These are phyloP conservation scores for Pseudoturritis turrita DNA, from an alignment of 345 rosid species.

Conservation along the genomic window DNA sequence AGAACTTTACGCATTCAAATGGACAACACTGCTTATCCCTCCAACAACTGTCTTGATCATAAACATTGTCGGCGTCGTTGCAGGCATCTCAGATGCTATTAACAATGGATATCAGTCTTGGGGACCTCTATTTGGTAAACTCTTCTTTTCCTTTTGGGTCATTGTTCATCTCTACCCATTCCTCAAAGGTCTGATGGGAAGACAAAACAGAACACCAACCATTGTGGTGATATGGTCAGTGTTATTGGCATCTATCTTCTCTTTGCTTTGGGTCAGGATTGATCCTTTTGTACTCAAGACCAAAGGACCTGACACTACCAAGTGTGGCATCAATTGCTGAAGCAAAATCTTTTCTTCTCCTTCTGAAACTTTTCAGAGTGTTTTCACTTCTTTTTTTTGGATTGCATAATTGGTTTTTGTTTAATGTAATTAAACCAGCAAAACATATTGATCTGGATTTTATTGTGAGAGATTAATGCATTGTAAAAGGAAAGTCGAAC, in stretches of 20 bases:
- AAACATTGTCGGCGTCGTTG: conserved; percentile 92
- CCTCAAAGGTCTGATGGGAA: conserved; percentile 97
- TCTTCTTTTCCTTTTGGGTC: conserved; percentile 93
- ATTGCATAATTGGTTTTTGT: conserved; percentile 20
- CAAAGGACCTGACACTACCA: conserved; percentile 80
- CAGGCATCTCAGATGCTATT: conserved; percentile 89
- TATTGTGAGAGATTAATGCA: conserved; percentile 1
- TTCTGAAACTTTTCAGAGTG: conserved; percentile 3
- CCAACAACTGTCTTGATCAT: conserved; percentile 92
- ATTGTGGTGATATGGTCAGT: conserved; percentile 97
- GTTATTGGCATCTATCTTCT: conserved; percentile 89
- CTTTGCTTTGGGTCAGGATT: conserved; percentile 90
- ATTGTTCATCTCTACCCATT: conserved; percentile 95
- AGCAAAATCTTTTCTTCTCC: background rate
- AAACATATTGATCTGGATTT: conserved; percentile 13
- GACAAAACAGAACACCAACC: conserved; percentile 93
- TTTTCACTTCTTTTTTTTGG: background rate
- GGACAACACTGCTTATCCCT: conserved; percentile 91
- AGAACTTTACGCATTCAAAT: conserved; percentile 82
- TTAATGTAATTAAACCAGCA: conserved; percentile 9
- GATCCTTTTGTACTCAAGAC: conserved; percentile 92
- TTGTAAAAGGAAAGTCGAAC: background rate
- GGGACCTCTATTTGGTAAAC: conserved; percentile 96
- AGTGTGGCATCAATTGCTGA: conserved; percentile 91
- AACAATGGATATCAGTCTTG: conserved; percentile 90